Evolutionary conservation across 148 eudicot species (phyloP).

Genomic region (Amaranthus cruentus): DNA sequence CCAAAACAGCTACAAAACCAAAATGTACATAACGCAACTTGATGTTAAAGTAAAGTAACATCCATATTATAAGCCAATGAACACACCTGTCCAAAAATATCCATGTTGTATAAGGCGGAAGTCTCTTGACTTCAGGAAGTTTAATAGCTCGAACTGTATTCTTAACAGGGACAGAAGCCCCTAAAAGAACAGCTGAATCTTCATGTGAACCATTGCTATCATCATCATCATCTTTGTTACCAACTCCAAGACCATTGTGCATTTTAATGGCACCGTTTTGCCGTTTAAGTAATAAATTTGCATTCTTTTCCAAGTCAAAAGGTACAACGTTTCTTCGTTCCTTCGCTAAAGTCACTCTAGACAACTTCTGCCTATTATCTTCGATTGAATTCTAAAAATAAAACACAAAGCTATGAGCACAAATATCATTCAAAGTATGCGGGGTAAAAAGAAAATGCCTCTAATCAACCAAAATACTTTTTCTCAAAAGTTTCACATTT

Average conservation of each 20-base stretch:
- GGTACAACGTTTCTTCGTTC: constrained; percentile 51
- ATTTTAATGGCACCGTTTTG: constrained; percentile 74
- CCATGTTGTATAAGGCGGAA: constrained; percentile 97
- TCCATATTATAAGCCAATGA: background rate
- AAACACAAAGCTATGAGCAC: constrained; percentile 5
- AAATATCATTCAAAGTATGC: background rate
- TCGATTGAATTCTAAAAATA: constrained; percentile 61
- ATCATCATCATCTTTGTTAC: constrained; percentile 52
- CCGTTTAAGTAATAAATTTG: constrained; percentile 59
- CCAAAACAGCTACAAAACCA: too few species aligned
- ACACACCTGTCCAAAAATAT: constrained; percentile 81
- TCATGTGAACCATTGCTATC: constrained; percentile 68
- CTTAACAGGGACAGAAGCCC: constrained; percentile 74
- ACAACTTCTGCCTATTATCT: constrained; percentile 62
- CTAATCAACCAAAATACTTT: background rate
- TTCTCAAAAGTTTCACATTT: background rate
- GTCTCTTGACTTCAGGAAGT: constrained; percentile 66
- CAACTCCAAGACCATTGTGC: constrained; percentile 59
- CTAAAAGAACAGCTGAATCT: constrained; percentile 77
- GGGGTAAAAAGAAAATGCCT: too few species aligned
- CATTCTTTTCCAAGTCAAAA: constrained; percentile 30
- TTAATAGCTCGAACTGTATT: constrained; percentile 76
- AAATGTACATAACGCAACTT: too few species aligned
- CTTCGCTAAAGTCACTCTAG: constrained; percentile 42
- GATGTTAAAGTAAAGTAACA: too few species aligned